Evolutionary conservation across 192 early-diverging fungal genomes (phyloP).

Genomic region (Dimargaris cristalligena): DNA sequence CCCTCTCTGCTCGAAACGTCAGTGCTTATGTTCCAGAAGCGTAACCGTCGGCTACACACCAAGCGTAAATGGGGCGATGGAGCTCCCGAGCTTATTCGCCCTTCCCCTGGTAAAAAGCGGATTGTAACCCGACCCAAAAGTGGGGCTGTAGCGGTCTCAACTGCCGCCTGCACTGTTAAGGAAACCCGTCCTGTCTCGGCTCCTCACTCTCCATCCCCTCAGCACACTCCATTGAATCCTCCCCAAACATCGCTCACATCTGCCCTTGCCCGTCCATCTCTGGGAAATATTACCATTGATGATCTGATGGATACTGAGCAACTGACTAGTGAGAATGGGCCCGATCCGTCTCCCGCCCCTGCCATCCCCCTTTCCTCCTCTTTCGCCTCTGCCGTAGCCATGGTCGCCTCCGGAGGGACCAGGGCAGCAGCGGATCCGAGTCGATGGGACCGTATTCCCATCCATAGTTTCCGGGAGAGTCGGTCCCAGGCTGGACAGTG

Average conservation of each 20-base stretch:
- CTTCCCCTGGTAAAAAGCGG: neutral
- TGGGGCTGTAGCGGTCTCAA: neutral
- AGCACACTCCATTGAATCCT: neutral
- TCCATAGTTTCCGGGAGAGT: slow-evolving; percentile 8
- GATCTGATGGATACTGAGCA: slow-evolving; percentile 8
- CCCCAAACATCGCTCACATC: neutral
- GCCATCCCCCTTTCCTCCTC: neutral
- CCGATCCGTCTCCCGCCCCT: neutral
- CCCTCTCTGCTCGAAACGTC: slow-evolving; percentile 4
- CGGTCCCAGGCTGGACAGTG: neutral
- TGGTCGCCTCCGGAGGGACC: no score
- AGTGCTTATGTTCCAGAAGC: slow-evolving; percentile 6
- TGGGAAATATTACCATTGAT: neutral
- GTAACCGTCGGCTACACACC: neutral
- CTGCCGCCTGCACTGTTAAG: neutral
- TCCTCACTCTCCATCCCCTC: neutral
- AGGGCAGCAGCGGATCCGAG: no score
- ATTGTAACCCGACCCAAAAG: neutral
- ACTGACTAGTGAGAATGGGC: neutral
- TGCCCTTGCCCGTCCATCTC: neutral
- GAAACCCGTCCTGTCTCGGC: neutral
- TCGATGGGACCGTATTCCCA: slow-evolving; percentile 11
- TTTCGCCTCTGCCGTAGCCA: neutral
- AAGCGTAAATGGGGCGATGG: slow-evolving; percentile 12
- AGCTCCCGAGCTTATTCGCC: neutral